A percentile compares a stretch with the other conserved stretches of the same genome.
phyloP scores from a whole-genome alignment of 495 filamentous ascomycete genomes.

The Tetracladium setigerum region DNA sequence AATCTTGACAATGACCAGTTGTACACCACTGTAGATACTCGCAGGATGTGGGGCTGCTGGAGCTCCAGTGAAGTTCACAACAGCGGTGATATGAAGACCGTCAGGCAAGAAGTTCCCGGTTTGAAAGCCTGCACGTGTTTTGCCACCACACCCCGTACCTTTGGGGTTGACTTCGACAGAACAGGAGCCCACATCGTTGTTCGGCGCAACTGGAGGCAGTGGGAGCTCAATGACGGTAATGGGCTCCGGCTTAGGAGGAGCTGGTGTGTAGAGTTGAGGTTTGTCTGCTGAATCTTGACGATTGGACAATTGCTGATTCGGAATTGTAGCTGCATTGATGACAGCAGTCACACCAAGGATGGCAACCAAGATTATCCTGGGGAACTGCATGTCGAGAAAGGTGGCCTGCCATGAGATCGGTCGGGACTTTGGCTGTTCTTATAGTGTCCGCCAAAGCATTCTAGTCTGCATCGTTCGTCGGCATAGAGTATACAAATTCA shows the following conservation, averaged over 20 bases:
- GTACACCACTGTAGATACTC: conserved; percentile 16
- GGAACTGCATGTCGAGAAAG: too few species aligned
- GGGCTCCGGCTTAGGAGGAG: conserved; percentile 12
- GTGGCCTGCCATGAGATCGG: too few species aligned
- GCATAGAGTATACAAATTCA: too few species aligned
- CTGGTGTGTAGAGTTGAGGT: background rate
- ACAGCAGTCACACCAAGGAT: too few species aligned
- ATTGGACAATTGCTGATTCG: background rate
- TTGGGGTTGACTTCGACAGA: conserved; percentile 10
- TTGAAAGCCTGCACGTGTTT: too few species aligned
- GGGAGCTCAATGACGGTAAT: conserved; percentile 16
- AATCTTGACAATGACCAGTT: conserved; percentile 18
- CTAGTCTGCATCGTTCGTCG: too few species aligned
- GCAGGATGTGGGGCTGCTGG: conserved; percentile 9
- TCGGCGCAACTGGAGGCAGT: conserved; percentile 12
- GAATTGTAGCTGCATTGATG: too few species aligned
- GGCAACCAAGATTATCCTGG: too few species aligned
- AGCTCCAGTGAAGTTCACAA: conserved; percentile 18
- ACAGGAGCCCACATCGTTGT: conserved; percentile 4
- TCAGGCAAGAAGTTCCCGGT: conserved; percentile 23
- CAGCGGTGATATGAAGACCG: conserved; percentile 19
- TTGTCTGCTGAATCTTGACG: background rate
- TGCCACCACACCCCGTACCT: conserved; percentile 17
- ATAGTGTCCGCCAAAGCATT: too few species aligned
- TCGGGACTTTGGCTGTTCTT: too few species aligned